Percentiles rank a stretch among this genome's conserved stretches.
phyloP scores from a whole-genome alignment of 441 rosid genomes.

The Populus tomentosa region DNA sequence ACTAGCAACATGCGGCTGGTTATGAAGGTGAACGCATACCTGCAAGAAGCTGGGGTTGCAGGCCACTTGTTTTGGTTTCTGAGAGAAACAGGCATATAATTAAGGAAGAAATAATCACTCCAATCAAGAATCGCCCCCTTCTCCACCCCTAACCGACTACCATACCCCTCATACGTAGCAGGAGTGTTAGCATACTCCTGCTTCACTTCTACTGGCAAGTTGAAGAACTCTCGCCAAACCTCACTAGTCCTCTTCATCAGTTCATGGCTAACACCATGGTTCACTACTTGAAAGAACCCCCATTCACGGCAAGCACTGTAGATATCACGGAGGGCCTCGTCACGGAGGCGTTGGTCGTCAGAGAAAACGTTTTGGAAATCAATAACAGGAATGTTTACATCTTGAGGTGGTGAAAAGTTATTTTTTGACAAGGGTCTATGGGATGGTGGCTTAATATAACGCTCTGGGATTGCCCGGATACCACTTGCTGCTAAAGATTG shows the following conservation, averaged over 20 bases:
- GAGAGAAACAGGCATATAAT: constrained; percentile 49
- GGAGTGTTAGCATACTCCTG: constrained; percentile 59
- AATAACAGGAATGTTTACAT: constrained; percentile 62
- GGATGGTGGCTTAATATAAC: constrained; percentile 57
- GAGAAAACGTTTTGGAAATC: constrained; percentile 47
- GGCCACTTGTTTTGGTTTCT: constrained; percentile 74
- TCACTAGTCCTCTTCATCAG: constrained; percentile 52
- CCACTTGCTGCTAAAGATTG: constrained; percentile 67
- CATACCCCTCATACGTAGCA: constrained; percentile 80
- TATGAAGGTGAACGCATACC: constrained; percentile 27
- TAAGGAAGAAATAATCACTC: constrained; percentile 82
- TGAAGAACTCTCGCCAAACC: constrained; percentile 73
- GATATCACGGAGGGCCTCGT: constrained; percentile 23
- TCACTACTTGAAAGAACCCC: constrained; percentile 84
- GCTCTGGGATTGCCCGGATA: constrained; percentile 43
- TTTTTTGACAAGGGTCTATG: constrained; percentile 38
- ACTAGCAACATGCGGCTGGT: neutral
- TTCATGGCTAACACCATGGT: constrained; percentile 63
- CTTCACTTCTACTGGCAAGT: constrained; percentile 50
- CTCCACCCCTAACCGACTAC: constrained; percentile 73
- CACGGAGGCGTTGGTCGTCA: constrained; percentile 14
- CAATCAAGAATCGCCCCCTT: constrained; percentile 80
- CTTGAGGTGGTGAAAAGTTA: neutral
- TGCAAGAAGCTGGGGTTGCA: constrained; percentile 43
- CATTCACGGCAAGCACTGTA: constrained; percentile 56